These are phyloP conservation scores for Hypoxylon fuscum DNA, from an alignment of 495 filamentous ascomycete species.

Conservation along the genomic window DNA sequence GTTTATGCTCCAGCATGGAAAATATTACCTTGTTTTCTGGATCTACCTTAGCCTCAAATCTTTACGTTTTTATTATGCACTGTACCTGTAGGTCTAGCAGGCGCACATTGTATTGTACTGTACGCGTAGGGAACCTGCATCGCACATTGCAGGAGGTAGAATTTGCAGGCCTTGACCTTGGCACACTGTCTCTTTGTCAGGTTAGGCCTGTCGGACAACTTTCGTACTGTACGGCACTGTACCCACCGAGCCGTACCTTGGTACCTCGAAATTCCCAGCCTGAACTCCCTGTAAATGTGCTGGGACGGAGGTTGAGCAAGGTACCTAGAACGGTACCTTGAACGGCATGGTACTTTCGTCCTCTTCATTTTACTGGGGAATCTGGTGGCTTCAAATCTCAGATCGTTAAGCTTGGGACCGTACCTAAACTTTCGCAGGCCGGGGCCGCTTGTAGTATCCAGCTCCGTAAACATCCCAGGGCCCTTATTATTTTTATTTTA, in stretches of 20 bases:
- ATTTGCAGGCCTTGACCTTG: slow-evolving; percentile 32
- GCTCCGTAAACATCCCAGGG: slow-evolving; percentile 43
- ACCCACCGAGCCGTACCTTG: background rate
- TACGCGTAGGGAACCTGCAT: slow-evolving; percentile 36
- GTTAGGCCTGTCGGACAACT: slow-evolving; percentile 15
- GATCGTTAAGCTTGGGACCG: slow-evolving; percentile 22
- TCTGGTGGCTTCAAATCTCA: slow-evolving; percentile 40
- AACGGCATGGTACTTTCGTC: background rate
- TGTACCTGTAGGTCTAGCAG: slow-evolving; percentile 16
- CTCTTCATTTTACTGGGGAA: slow-evolving; percentile 40
- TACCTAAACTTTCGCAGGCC: slow-evolving; percentile 13
- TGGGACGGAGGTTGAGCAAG: too few relatives aligned
- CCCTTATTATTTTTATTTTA: slow-evolving; percentile 21
- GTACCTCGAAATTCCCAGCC: background rate
- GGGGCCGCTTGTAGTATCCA: slow-evolving; percentile 37
- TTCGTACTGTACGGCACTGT: slow-evolving; percentile 18
- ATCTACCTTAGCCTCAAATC: slow-evolving; percentile 23
- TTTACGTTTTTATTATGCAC: slow-evolving; percentile 12
- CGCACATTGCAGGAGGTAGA: slow-evolving; percentile 38
- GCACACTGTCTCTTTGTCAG: slow-evolving; percentile 13
- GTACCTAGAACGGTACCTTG: background rate
- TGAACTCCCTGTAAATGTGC: background rate
- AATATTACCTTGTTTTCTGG: background rate
- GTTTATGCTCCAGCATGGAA: slow-evolving; percentile 8
- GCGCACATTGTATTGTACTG: slow-evolving; percentile 16